phyloP scores from a whole-genome alignment of 176 grass and related monocot genomes.

The Panicum miliaceum region DNA sequence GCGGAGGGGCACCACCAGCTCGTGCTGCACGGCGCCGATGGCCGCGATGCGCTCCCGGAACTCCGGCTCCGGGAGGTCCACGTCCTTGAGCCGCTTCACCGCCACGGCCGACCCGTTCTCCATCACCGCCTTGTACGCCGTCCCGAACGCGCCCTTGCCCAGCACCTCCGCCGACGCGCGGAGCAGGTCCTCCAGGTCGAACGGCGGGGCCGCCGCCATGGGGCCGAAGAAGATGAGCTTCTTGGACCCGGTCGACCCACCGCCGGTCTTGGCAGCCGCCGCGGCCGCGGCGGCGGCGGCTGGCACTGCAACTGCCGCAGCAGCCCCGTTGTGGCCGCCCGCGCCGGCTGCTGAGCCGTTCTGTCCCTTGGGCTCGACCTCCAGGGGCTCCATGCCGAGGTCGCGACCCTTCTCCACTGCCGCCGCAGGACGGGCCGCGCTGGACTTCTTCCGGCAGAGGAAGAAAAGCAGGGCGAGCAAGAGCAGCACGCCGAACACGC shows the following conservation, averaged over 20 bases:
- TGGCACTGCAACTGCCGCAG: slow-evolving; percentile 20
- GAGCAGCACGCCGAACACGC: slow-evolving; percentile 61
- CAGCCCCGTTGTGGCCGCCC: background rate
- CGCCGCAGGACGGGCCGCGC: slow-evolving; percentile 35
- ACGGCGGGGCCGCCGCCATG: slow-evolving; percentile 57
- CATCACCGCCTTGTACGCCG: slow-evolving; percentile 98
- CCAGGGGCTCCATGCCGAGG: slow-evolving; percentile 46
- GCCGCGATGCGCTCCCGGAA: slow-evolving; percentile 86
- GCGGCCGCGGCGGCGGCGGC: background rate
- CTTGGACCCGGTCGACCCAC: slow-evolving; percentile 48
- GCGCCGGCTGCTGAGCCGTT: slow-evolving; percentile 37
- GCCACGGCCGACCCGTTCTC: slow-evolving; percentile 81
- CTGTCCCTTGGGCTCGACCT: slow-evolving; percentile 52
- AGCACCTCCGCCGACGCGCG: slow-evolving; percentile 87
- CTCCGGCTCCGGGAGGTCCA: slow-evolving; percentile 81
- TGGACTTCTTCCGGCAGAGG: slow-evolving; percentile 63
- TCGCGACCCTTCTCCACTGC: slow-evolving; percentile 55
- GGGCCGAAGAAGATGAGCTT: slow-evolving; percentile 85
- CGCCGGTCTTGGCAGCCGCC: slow-evolving; percentile 40
- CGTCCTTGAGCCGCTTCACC: slow-evolving; percentile 97
- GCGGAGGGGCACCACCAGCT: slow-evolving; percentile 86
- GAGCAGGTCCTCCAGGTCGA: slow-evolving; percentile 88
- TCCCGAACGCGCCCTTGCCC: slow-evolving; percentile 96
- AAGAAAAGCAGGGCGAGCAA: slow-evolving; percentile 65
- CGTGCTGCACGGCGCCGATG: slow-evolving; percentile 80